Evolutionary conservation across 2,329 filamentous ascomycete genomes (phyloP), one percentile per base, ranked within the genome.

Genomic region (Penicillium sp.): DNA sequence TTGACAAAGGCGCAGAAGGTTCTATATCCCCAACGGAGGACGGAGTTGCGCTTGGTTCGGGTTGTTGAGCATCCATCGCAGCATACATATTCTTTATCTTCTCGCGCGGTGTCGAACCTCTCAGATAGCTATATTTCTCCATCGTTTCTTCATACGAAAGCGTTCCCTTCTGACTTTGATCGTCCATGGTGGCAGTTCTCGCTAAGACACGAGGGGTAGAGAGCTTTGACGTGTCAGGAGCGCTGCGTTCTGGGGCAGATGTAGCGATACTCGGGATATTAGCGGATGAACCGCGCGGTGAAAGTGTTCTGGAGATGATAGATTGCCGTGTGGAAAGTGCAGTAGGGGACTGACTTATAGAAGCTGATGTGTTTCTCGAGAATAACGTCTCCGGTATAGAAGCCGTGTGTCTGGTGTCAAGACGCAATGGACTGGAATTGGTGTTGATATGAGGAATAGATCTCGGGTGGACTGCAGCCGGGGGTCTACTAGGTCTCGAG

Each of bases 11-110:
- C 2, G 64, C 66, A 8, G 69, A 68, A 49, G 78, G 68, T 41
- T 79, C 75, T 38, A 80, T 77, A 69, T 79, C 78, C 7, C 73
- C 76, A 4, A 73, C 70, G 31, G 77, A 79, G n/a, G 78, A 79
- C n/a, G 78, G 76, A 6, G 77, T 79, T n/a, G 63, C 71, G 29
- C 75, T 76, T n/a, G 66, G 60, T 50, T 69, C 70, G n/a, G 61
- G 62, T 55, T 69, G 69, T 23, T 66, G 56, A 26, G 68, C 52
- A 8, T 45, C 58, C 29, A 65, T 38, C 47, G 61, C 64, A 21
- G 70, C 73, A 62, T 74, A 70, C 13, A 70, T 64, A 56, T 72
- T 75, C 51, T 57, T 67, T 51, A 77, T 64, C 53, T 73, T 76
- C 58, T 77, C 75, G 19, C 67, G 63, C 6, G 70, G 70, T 5